Evolutionary conservation across 768 basidiomycete genomes (phyloP), one percentile per base, ranked within the genome.

Genomic region (Agrocybe pediades): DNA sequence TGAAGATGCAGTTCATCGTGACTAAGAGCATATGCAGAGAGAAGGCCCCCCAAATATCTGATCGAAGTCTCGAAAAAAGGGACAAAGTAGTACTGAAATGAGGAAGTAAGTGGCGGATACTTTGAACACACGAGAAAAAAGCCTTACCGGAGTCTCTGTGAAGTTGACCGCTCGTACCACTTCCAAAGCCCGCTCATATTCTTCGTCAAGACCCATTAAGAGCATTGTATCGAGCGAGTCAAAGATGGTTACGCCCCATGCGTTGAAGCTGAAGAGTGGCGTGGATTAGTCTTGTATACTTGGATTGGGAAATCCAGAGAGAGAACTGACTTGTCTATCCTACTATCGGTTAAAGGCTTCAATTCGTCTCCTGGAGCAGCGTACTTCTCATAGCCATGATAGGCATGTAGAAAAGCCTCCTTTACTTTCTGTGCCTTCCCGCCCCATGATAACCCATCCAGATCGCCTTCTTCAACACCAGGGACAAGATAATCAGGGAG

Each of bases 11-110:
- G 62, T 1, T 71, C 62, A 50, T 94, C 81, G 15, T 75, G 73
- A 0, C 89, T 85, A 1, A 97, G 73, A 4, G 93, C 86, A 62
- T 94, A 88, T 0, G 90, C 92, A 2, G 89, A 89, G 5, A 95
- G 78, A 1, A 95, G 74, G 6, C 95, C 95, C 2, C 94, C 95
- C 1, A 98, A 82, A 61, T 95, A 90, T 26, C 95, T 84, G 55
- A 97, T 97, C 39, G 89, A 83, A 0, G 92, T 95, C 73, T 95
- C 90, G 55, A 91, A 92, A 66, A 86, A 89, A 1, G 86, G 85
- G 0, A 57, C 50, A 43, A 57, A 55, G 66, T 73, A 58, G 67
- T 69, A 26, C 59, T 65, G 25, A 33, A 41, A 29, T 23, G 2
- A 33, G 16, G 13, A 36, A 36, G n/a, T n/a, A n/a, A n/a, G n/a